These are phyloP conservation scores for Akebia trifoliata DNA, from an alignment of 164 flowering plant species.

Conservation along the genomic window DNA sequence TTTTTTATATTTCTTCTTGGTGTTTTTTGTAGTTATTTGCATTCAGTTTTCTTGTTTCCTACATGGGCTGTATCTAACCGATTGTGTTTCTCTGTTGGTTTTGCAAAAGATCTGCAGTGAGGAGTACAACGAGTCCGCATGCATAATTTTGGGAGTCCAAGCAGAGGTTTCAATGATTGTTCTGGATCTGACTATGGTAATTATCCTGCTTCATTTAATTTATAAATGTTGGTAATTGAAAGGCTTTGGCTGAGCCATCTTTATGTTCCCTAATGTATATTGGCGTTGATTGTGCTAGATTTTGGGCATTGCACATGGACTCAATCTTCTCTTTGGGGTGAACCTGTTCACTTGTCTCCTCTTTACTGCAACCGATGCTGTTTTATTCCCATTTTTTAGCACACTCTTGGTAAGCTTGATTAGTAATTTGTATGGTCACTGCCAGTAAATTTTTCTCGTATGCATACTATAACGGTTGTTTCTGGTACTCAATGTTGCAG, in stretches of 20 bases:
- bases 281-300: constrained; percentile 37
- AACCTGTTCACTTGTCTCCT: constrained; percentile 61
- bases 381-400: constrained; percentile 59
- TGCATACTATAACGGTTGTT: constrained; percentile 2
- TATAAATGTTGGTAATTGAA: background rate
- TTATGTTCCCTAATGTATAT: constrained; percentile 4
- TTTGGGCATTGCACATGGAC: constrained; percentile 79
- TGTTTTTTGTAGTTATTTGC: background rate
- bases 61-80: constrained; percentile 1
- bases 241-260: constrained; percentile 1
- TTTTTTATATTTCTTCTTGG: background rate
- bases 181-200: constrained; percentile 81
- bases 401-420: constrained; percentile 46
- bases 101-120: constrained; percentile 67
- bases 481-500: constrained; percentile 30
- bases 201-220: constrained; percentile 5
- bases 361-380: constrained; percentile 54
- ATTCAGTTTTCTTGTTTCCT: background rate
- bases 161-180: constrained; percentile 60
- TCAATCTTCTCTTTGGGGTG: constrained; percentile 66
- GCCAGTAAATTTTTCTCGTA: background rate
- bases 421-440: background rate
- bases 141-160: constrained; percentile 75
- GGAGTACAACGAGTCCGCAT: constrained; percentile 66
- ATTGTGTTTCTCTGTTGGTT: constrained; percentile 1